Base-by-base conservation (phyloP, 148 eudicot genomes). In the Camellia granthamiana region DNA sequence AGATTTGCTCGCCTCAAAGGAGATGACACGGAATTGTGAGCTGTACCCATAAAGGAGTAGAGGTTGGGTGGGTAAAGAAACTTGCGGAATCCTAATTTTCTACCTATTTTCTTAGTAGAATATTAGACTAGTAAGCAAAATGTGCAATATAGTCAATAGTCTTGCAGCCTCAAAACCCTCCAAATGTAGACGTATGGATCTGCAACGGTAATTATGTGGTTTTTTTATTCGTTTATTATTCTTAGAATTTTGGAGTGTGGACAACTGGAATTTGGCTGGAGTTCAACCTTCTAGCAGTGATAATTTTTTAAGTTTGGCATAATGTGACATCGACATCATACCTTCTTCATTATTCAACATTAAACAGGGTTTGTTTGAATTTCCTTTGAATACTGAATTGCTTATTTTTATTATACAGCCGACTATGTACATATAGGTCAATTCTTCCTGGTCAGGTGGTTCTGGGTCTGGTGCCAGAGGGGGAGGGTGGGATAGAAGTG, bases 251-350 rank as follows among this genome's bases (percentile, higher is more conserved):
- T 6, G n/a, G 7, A 58, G 47, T 38, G 54, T 15, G 19, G 54
- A 18, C 43, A 60, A 44, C 8, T 77, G 79, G 70, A 63, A 19
- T 77, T 77, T 47, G 55, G 69, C 42, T 64, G 46, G 18, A 30
- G 46, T 74, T 74, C 49, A 18, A 47, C 0, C 23, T 46, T 43
- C 4, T 18, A 0, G 11, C n/a, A 69, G 1, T 44, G 52, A 18
- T 69, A 18, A 69, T 69, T 44, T 44, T 46, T 69, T 44, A 65
- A 38, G 41, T 21, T 23, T 30, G 38, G 38, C 38, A 30, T 30
- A 1, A 30, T 30, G 38, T 30, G 38, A 30, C 38, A 30, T 30
- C 38, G 38, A 30, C 38, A 30, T 30, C 38, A 49, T 49, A 49
- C 52, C 52, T 7, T 49, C 52, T 30, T 30, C 38, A 30, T 30